These are phyloP conservation scores for Rosa persica DNA, from an alignment of 306 rosid species.

Conservation along the genomic window DNA sequence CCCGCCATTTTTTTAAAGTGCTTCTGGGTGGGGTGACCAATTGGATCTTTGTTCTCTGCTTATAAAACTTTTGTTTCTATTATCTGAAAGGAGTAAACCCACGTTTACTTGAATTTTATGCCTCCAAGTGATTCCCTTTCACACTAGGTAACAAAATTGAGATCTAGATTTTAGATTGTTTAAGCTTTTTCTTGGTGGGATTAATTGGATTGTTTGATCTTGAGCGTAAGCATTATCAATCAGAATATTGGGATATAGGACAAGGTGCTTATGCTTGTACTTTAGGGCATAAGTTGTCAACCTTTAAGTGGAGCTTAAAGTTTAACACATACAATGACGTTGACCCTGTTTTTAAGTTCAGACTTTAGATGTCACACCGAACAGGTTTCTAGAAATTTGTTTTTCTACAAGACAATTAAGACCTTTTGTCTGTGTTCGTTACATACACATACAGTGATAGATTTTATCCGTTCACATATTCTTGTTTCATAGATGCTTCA, in stretches of 20 bases:
- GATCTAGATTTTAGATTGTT: neutral
- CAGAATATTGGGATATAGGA: neutral
- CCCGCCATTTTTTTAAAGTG: neutral
- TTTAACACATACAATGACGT: neutral
- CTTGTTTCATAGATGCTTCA: too few relatives aligned
- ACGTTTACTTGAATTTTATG: neutral
- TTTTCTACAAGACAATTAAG: neutral
- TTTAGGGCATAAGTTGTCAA: neutral
- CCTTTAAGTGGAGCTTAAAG: neutral
- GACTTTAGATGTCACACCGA: neutral
- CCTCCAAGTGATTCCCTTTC: conserved; percentile 1
- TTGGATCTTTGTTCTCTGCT: neutral
- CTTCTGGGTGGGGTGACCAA: neutral
- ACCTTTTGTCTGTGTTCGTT: neutral
- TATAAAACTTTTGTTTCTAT: neutral
- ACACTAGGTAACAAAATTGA: neutral
- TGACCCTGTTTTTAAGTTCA: neutral
- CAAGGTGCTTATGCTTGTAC: neutral
- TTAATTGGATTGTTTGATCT: neutral
- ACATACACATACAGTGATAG: neutral
- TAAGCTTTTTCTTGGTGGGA: neutral
- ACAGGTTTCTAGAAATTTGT: neutral
- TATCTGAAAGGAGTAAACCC: neutral
- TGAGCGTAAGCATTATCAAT: neutral
- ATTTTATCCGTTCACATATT: too few relatives aligned